phyloP scores from a whole-genome alignment of 495 filamentous ascomycete species.

The Neurospora sp. region DNA sequence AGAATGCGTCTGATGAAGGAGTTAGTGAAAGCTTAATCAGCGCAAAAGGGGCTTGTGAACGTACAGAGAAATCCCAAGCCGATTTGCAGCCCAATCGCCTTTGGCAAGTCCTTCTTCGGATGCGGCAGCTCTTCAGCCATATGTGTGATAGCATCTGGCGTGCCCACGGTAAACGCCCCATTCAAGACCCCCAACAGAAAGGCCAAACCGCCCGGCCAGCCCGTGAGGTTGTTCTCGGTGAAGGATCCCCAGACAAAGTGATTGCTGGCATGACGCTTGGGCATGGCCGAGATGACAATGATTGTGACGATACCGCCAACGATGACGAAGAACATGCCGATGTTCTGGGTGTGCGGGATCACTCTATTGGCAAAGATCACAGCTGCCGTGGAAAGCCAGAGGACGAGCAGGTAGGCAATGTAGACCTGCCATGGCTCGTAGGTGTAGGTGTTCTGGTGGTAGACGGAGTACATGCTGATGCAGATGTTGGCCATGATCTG shows the following conservation, averaged over 20 bases:
- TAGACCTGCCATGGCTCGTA: slow-evolving; percentile 67
- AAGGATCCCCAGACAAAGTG: slow-evolving; percentile 49
- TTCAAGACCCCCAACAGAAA: slow-evolving; percentile 79
- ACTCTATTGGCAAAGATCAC: slow-evolving; percentile 62
- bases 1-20: slow-evolving; percentile 42
- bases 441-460: slow-evolving; percentile 50
- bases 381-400: slow-evolving; percentile 53
- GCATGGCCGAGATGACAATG: slow-evolving; percentile 68
- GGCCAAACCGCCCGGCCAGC: slow-evolving; percentile 62
- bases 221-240: slow-evolving; percentile 55
- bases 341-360: slow-evolving; percentile 54
- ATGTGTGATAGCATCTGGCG: slow-evolving; percentile 63
- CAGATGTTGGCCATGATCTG: slow-evolving; percentile 59
- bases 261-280: slow-evolving; percentile 46
- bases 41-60: no score
- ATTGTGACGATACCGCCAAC: slow-evolving; percentile 61
- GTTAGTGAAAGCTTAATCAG: background rate
- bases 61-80: slow-evolving; percentile 39
- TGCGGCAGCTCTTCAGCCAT: slow-evolving; percentile 74
- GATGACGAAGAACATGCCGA: slow-evolving; percentile 61
- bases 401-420: slow-evolving; percentile 54
- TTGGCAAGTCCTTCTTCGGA: slow-evolving; percentile 53
- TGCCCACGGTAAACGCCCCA: slow-evolving; percentile 76
- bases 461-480: slow-evolving; percentile 61
- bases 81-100: slow-evolving; percentile 49